Conservation (phyloP, 495 filamentous ascomycete species). For the Letharia columbiana region DNA sequence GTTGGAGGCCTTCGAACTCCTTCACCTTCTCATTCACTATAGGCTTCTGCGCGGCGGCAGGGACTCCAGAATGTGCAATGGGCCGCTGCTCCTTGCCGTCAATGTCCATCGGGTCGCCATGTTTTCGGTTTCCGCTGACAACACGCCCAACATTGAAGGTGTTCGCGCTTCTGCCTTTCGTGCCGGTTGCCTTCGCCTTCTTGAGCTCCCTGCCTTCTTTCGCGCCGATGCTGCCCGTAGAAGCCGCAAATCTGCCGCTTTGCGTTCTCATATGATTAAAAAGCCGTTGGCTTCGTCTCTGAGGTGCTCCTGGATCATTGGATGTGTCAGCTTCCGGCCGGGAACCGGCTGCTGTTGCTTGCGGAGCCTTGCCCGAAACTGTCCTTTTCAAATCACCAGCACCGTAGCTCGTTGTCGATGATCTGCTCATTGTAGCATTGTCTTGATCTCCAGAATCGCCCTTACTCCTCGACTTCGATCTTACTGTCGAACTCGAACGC, state of each 20-base stretch:
- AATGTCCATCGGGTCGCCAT: conserved; percentile 57
- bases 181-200: conserved; percentile 60
- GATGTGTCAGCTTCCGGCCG: conserved; percentile 13
- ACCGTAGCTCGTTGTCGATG: conserved; percentile 26
- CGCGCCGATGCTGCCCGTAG: conserved; percentile 37
- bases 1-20: conserved; percentile 65
- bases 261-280: conserved; percentile 61
- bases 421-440: conserved; percentile 32
- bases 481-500: conserved; percentile 45
- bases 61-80: conserved; percentile 26
- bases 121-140: conserved; percentile 76
- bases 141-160: conserved; percentile 66
- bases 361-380: conserved; percentile 69
- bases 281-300: conserved; percentile 70
- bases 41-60: conserved; percentile 23
- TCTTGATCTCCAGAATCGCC: conserved; percentile 43
- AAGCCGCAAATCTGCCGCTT: conserved; percentile 44
- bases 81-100: conserved; percentile 49
- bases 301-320: conserved; percentile 60
- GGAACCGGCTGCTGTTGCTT: conserved; percentile 44
- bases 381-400: conserved; percentile 67
- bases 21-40: conserved; percentile 44
- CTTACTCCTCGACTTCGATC: conserved; percentile 40
- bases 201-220: conserved; percentile 64
- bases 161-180: conserved; percentile 45